phyloP scores from a whole-genome alignment of 2,329 filamentous ascomycete genomes.

The Talaromyces atroroseus region DNA sequence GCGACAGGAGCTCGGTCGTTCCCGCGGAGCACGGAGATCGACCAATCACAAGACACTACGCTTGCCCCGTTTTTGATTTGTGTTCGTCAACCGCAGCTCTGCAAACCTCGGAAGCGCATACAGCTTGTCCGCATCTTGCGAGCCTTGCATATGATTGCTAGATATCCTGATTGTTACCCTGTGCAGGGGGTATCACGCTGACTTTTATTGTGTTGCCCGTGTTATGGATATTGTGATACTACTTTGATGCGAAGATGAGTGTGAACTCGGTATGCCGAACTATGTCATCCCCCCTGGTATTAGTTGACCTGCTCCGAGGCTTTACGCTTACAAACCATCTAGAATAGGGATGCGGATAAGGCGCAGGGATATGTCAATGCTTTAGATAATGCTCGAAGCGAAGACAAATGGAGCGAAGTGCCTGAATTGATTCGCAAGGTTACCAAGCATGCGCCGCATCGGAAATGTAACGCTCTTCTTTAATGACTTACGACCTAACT shows the following conservation, averaged over 20 bases:
- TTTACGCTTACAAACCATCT: constrained; percentile 11
- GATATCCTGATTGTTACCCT: neutral
- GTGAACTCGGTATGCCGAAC: constrained; percentile 14
- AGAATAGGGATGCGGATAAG: constrained; percentile 61
- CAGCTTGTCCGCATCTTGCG: neutral
- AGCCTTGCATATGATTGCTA: neutral
- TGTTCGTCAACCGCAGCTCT: neutral
- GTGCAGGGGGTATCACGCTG: constrained; percentile 1
- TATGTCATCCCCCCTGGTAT: neutral
- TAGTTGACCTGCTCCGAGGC: neutral
- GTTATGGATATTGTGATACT: constrained; percentile 12
- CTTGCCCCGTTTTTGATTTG: neutral
- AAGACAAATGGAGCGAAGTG: constrained; percentile 79
- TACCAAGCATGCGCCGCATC: constrained; percentile 82
- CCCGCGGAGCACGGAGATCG: neutral
- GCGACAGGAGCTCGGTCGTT: constrained; percentile 2
- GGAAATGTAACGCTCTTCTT: constrained; percentile 59
- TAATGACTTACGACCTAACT: constrained; percentile 13
- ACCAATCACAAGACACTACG: constrained; percentile 3
- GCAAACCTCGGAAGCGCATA: neutral
- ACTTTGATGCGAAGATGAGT: constrained; percentile 19
- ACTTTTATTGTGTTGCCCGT: neutral
- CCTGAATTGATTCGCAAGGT: constrained; percentile 89
- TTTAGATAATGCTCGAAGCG: constrained; percentile 80
- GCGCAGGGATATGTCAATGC: constrained; percentile 73